Evolutionary conservation across 768 basidiomycete species (phyloP).

Genomic region (Naganishia vishniacii): DNA sequence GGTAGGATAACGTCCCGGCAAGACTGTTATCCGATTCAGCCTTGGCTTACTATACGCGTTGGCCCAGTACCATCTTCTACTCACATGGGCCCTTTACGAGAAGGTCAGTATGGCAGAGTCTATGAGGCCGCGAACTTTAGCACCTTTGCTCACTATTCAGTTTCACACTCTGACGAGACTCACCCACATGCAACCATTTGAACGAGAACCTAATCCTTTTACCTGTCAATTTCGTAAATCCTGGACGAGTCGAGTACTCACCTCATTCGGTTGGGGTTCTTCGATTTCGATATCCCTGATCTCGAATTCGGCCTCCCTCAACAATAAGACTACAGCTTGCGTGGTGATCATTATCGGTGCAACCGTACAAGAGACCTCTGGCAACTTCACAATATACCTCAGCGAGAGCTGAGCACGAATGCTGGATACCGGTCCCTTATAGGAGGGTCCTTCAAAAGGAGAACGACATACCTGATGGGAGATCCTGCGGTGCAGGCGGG

Average conservation of each 20-base stretch:
- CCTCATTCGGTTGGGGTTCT: constrained; percentile 11
- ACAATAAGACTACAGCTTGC: background rate
- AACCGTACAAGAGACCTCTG: background rate
- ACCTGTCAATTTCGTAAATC: background rate
- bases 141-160: background rate
- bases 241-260: too few species aligned
- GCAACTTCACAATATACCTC: too few species aligned
- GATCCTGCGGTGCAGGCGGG: too few species aligned
- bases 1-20: constrained; percentile 8
- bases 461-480: too few species aligned
- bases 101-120: constrained; percentile 12
- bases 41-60: background rate
- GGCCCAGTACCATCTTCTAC: background rate
- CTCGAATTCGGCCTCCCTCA: constrained; percentile 9
- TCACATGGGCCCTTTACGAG: constrained; percentile 12
- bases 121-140: background rate
- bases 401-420: too few species aligned
- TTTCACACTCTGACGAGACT: background rate
- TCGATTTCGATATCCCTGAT: background rate
- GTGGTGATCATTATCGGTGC: background rate
- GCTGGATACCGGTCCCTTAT: too few species aligned
- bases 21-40: background rate
- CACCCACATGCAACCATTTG: constrained; percentile 15
- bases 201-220: constrained; percentile 1
- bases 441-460: too few species aligned